phyloP scores from a whole-genome alignment of 805 yeast genomes.

The Metschnikowia cerradonensis region DNA sequence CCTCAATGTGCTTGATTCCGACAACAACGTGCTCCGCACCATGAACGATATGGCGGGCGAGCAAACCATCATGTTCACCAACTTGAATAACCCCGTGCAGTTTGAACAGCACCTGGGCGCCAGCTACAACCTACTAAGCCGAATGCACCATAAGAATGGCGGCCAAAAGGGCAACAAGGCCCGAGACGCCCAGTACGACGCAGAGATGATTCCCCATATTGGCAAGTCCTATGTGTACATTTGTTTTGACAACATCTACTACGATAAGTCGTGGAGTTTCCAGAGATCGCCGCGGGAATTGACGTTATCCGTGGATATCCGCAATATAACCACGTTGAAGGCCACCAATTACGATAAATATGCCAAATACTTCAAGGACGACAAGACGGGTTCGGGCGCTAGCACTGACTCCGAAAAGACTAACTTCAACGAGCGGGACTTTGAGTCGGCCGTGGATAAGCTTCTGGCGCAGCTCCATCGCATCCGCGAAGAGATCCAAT shows the following conservation, averaged over 20 bases:
- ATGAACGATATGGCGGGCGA: constrained; percentile 30
- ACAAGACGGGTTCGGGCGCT: neutral
- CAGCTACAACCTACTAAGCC: neutral
- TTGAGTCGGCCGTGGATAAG: constrained; percentile 27
- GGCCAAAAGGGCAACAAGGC: constrained; percentile 8
- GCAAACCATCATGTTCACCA: constrained; percentile 32
- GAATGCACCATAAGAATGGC: neutral
- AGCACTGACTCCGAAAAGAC: neutral
- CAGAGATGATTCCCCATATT: constrained; percentile 16
- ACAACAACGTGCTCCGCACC: constrained; percentile 31
- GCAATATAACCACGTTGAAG: constrained; percentile 31
- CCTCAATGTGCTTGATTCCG: constrained; percentile 35
- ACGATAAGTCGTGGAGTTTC: constrained; percentile 42
- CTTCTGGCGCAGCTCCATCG: constrained; percentile 30
- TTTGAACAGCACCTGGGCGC: constrained; percentile 11
- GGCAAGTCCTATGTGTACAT: constrained; percentile 31
- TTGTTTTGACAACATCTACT: constrained; percentile 41
- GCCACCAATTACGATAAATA: constrained; percentile 34
- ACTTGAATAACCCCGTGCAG: constrained; percentile 29
- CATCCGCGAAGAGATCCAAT: constrained; percentile 28
- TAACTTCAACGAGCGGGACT: constrained; percentile 23
- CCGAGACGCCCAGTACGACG: constrained; percentile 12
- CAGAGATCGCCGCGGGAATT: constrained; percentile 30
- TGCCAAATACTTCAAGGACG: constrained; percentile 31
- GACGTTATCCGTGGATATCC: constrained; percentile 32